Conservation (phyloP, 208 protist genomes). For the Acanthamoeba healyi region DNA sequence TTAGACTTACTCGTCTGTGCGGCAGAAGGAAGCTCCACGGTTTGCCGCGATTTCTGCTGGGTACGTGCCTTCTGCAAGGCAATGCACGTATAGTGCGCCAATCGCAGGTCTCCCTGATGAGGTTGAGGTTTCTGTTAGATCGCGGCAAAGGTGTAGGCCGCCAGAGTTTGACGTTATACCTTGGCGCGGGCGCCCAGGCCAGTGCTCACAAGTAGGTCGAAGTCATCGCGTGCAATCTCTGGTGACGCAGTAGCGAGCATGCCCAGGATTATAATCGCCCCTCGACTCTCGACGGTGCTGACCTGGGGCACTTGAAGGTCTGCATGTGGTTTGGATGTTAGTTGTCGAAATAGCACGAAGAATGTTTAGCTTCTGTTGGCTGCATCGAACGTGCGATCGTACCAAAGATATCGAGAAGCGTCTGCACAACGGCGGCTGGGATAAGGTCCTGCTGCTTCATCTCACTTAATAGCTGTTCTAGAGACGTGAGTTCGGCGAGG, state of each 20-base stretch:
- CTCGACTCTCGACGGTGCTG: constrained; percentile 20
- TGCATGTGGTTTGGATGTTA: background rate
- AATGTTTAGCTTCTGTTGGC: no score
- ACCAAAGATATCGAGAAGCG: constrained; percentile 81
- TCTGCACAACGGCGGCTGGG: constrained; percentile 30
- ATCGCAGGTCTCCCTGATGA: constrained; percentile 41
- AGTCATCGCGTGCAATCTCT: constrained; percentile 20
- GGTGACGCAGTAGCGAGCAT: constrained; percentile 74
- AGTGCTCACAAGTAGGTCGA: constrained; percentile 71
- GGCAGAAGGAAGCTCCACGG: background rate
- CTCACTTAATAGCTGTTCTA: constrained; percentile 82
- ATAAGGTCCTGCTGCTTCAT: constrained; percentile 52
- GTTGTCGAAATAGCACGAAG: background rate
- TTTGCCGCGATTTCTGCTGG: background rate
- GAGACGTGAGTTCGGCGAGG: constrained; percentile 83
- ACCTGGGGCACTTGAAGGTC: background rate
- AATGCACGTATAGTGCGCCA: constrained; percentile 80
- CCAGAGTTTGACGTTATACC: background rate
- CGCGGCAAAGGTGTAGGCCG: background rate
- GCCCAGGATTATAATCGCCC: constrained; percentile 77
- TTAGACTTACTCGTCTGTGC: background rate
- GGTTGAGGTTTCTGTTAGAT: background rate
- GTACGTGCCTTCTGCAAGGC: constrained; percentile 78
- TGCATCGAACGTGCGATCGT: background rate
- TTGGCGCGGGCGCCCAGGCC: constrained; percentile 65